Evolutionary conservation across 192 early-diverging fungal genomes (phyloP), one percentile per base, ranked within the genome.

Genomic region (Mortierella hygrophila): DNA sequence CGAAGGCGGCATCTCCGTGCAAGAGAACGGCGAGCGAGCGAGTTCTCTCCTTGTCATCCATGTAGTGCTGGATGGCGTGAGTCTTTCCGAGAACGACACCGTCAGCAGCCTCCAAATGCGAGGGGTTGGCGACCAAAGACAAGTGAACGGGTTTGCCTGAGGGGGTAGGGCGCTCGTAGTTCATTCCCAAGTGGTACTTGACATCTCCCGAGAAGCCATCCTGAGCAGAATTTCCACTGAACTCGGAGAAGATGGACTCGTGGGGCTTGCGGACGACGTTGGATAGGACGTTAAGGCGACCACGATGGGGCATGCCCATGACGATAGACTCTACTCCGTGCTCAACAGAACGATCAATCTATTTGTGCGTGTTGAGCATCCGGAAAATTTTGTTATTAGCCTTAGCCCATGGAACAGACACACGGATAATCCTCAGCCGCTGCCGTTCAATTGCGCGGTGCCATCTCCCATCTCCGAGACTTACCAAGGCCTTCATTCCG

Each of bases 251-350:
- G 88, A 99, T 99, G 26, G 97, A 98, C 89, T 98, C 97, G 89
- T 98, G 97, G 72, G 98, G 98, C 91, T 99, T 99, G 78, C 97
- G 95, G 80, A 99, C 96, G n/a, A 99, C 98, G 89, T 99, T 99
- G 75, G 97, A 96, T 49, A 99, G 93, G 72, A 99, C 98, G 88
- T 99, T 99, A 65, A 99, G 92, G 82, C 98, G 96, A 71, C 98
- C 98, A 90, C 98, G 96, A 92, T 99, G 98, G 49, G 98, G 97
- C 98, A 99, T 99, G 76, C 98, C 98, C 93, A 99, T 96, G 74
- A 98, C 94, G 79, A 98, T 95, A 70, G 96, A 96, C 89, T 98
- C 97, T 60, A 98, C 94, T 68, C 98, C 98, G 68, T 96, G 93
- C 78, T 99, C 97, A 73, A 98, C 97, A 29, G 97, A 97, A 70